Base-by-base conservation (phyloP, 805 yeast genomes). In the Suhomyces emberorum region DNA sequence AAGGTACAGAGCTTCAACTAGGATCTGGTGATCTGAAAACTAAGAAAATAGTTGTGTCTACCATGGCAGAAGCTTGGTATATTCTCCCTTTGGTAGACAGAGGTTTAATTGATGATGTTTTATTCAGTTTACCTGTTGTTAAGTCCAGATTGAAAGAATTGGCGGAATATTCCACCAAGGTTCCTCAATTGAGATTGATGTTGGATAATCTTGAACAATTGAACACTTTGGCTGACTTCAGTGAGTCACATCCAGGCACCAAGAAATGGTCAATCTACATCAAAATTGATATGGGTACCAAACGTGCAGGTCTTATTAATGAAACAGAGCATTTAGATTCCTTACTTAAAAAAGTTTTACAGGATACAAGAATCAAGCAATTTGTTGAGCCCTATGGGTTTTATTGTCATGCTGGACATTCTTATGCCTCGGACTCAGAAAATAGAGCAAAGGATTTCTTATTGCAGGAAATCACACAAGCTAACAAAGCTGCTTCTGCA, bases 341-440 rank as follows among this genome's bases (percentile, higher is more conserved):
- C 1, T 48, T 73, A 3, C 46, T 81, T 12, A 28, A 44, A 6
- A 46, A 56, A 22, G 52, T 56, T 12, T 43, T 70, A 10, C 34
- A 43, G 3, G 44, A 52, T 3, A 39, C 58, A 2, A 51, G 54
- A 2, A 46, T 52, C 10, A 42, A 47, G 9, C 48, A 61, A 1
- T 44, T 55, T 26, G 65, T 80, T 8, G 62, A 70, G 7, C 40
- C 83, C 11, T 76, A 65, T 48, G 95, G 95, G 0, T 76, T 84
- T 48, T 85, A 85, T 55, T 79, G 84, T 26, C 93, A 85, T 60
- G 85, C 88, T 1, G 95, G 95, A 2, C 85, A 81, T 51, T 79
- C 89, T 0, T 85, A 85, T 50, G 61, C 62, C 1, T 64, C 82
- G 0, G 55, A 59, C 5, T 57, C 69, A 12, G 53, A 61, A 19